A percentile compares a stretch with the other conserved stretches of the same genome.
Conservation (phyloP, 805 yeast species). For the Lipomyces oligophaga region DNA sequence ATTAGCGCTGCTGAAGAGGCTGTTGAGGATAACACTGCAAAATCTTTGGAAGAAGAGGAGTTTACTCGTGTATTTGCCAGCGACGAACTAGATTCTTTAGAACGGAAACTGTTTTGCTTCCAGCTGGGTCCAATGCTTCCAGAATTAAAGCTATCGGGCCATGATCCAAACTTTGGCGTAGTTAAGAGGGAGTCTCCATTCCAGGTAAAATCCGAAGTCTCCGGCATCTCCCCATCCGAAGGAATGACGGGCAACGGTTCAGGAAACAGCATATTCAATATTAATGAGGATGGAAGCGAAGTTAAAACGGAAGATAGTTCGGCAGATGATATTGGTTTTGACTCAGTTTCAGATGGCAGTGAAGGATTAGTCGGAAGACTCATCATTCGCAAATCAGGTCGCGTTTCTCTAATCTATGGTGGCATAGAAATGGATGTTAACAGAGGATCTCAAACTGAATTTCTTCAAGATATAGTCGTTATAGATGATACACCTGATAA, state of each 20-base stretch:
- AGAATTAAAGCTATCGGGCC: constrained; percentile 31
- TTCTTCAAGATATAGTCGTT: constrained; percentile 68
- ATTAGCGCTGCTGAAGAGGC: constrained; percentile 11
- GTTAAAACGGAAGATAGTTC: constrained; percentile 11
- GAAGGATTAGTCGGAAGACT: constrained; percentile 69
- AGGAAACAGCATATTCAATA: too few species aligned
- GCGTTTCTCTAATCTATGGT: constrained; percentile 69
- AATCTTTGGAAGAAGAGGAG: constrained; percentile 12
- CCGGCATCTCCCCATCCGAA: neutral
- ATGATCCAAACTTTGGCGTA: neutral
- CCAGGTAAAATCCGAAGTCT: neutral
- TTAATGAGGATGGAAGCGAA: neutral
- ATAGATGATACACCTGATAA: constrained; percentile 46
- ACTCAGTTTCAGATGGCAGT: constrained; percentile 10
- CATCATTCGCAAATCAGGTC: constrained; percentile 80
- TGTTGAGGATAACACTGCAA: constrained; percentile 10
- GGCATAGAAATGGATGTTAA: constrained; percentile 63
- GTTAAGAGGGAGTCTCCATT: constrained; percentile 6
- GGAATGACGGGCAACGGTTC: too few species aligned
- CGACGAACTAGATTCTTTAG: constrained; percentile 16
- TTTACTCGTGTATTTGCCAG: constrained; percentile 6
- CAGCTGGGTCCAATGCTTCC: constrained; percentile 52
- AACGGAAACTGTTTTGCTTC: constrained; percentile 39
- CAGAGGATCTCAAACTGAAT: constrained; percentile 63
- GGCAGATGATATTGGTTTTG: too few species aligned